These are phyloP conservation scores for Mortierella sp. DNA, from an alignment of 371 early-diverging fungal species.

Conservation along the genomic window DNA sequence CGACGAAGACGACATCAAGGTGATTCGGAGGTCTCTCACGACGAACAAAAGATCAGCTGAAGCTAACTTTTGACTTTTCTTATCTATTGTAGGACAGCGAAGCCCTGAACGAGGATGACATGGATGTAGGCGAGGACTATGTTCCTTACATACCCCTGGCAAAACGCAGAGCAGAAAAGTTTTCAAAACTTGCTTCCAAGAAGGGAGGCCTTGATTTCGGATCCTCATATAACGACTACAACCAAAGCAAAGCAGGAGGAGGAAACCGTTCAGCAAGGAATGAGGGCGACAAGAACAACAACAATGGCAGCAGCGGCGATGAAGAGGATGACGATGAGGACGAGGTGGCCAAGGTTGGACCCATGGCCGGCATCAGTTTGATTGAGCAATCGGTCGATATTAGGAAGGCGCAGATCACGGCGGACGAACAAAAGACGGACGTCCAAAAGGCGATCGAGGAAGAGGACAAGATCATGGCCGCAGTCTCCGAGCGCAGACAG, in stretches of 20 bases:
- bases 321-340: slow-evolving; percentile 63
- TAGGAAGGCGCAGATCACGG: slow-evolving; percentile 69
- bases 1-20: not conserved
- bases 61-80: not conserved
- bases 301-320: slow-evolving; percentile 41
- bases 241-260: slow-evolving; percentile 39
- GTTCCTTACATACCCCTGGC: slow-evolving; percentile 88
- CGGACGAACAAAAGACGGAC: slow-evolving; percentile 79
- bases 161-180: slow-evolving; percentile 76
- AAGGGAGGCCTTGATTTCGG: slow-evolving; percentile 57
- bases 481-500: slow-evolving; percentile 84
- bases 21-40: not conserved
- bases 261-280: slow-evolving; percentile 18
- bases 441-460: slow-evolving; percentile 87
- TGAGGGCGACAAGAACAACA: slow-evolving; percentile 30
- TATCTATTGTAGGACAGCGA: slow-evolving; percentile 22
- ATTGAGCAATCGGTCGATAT: slow-evolving; percentile 90
- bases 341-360: slow-evolving; percentile 63
- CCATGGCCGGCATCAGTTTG: slow-evolving; percentile 77
- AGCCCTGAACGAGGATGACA: slow-evolving; percentile 33
- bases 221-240: slow-evolving; percentile 23
- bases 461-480: slow-evolving; percentile 87
- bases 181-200: slow-evolving; percentile 66
- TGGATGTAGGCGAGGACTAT: slow-evolving; percentile 67
- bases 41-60: not conserved